Percentiles rank a stretch among this genome's conserved stretches.
phyloP scores from a whole-genome alignment of 768 basidiomycete species.

The Serendipita indica region DNA sequence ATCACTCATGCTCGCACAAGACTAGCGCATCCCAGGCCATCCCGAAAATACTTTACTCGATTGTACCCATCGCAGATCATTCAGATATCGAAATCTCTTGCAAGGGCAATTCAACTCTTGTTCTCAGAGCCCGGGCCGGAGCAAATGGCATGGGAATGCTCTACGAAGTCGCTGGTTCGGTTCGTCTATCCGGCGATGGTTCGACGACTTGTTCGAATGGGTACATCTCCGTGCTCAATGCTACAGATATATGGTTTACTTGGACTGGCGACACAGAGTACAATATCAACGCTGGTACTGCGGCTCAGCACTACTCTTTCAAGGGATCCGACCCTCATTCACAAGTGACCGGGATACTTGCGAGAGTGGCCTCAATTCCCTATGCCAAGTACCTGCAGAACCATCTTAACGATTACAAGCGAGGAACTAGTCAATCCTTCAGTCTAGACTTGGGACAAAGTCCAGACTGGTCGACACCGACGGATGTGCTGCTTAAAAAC shows the following conservation, averaged over 20 bases:
- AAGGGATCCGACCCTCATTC: constrained; percentile 44
- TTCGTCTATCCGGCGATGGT: constrained; percentile 20
- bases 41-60: constrained; percentile 30
- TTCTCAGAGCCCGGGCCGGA: constrained; percentile 30
- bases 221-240: constrained; percentile 29
- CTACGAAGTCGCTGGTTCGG: constrained; percentile 48
- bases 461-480: constrained; percentile 36
- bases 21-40: constrained; percentile 14
- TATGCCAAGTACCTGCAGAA: constrained; percentile 31
- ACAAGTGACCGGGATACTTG: constrained; percentile 27
- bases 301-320: constrained; percentile 44
- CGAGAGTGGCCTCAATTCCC: constrained; percentile 15
- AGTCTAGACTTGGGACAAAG: constrained; percentile 44
- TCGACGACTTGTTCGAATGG: constrained; percentile 27
- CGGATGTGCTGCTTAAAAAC: constrained; percentile 37
- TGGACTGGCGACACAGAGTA: constrained; percentile 69
- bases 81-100: constrained; percentile 49
- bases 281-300: constrained; percentile 44
- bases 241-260: constrained; percentile 44
- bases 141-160: constrained; percentile 39
- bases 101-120: constrained; percentile 37
- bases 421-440: constrained; percentile 28
- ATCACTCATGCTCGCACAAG: constrained; percentile 42
- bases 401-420: constrained; percentile 39
- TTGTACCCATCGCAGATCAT: constrained; percentile 31